These are phyloP conservation scores for Claviceps fusiformis DNA, from an alignment of 2,329 filamentous ascomycete genomes.

Conservation along the genomic window DNA sequence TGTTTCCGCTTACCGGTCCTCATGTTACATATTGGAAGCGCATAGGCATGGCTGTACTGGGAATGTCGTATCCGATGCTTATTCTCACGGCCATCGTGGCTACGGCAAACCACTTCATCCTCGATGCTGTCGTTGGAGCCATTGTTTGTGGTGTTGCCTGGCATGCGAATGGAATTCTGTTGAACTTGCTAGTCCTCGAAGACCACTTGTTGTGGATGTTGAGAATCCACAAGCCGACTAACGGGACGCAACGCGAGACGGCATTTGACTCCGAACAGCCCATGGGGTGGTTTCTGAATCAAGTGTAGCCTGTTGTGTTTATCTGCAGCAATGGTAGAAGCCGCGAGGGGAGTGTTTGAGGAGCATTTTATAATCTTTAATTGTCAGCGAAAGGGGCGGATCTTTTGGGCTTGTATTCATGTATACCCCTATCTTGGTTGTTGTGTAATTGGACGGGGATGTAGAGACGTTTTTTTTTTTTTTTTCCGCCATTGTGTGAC, in stretches of 20 bases:
- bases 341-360: too few species aligned
- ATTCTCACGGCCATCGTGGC: slow-evolving; percentile 57
- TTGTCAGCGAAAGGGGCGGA: neutral
- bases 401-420: neutral
- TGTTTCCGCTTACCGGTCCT: slow-evolving; percentile 45
- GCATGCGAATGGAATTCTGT: slow-evolving; percentile 37
- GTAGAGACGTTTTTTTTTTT: neutral
- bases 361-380: neutral
- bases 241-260: slow-evolving; percentile 23
- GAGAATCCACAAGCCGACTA: slow-evolving; percentile 50
- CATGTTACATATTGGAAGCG: slow-evolving; percentile 40
- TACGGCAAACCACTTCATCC: slow-evolving; percentile 60
- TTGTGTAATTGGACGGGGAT: neutral
- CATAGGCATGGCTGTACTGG: slow-evolving; percentile 28
- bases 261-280: slow-evolving; percentile 21
- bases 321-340: neutral
- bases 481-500: neutral
- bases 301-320: neutral
- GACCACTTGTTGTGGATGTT: slow-evolving; percentile 53
- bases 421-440: neutral
- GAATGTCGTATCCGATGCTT: slow-evolving; percentile 48
- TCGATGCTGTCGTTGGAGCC: slow-evolving; percentile 57
- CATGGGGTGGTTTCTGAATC: slow-evolving; percentile 6
- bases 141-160: slow-evolving; percentile 52
- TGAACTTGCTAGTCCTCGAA: slow-evolving; percentile 52